Evolutionary conservation across 768 basidiomycete genomes (phyloP), one percentile per base, ranked within the genome.

Genomic region (Boletus fagicola): DNA sequence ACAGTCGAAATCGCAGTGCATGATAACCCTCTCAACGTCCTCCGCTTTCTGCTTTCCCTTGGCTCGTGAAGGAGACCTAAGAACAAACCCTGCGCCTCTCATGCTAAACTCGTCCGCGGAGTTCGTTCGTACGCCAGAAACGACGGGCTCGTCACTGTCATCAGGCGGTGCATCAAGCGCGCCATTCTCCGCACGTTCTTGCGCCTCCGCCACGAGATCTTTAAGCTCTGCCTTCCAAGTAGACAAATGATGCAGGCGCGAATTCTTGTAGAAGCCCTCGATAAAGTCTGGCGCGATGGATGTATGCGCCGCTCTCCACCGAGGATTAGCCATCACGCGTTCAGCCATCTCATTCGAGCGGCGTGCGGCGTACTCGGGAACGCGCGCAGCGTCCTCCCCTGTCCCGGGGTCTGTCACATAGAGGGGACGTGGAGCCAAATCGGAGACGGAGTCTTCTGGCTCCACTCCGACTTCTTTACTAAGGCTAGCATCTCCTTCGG

Each of bases 1-100:
- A 61, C 88, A 93, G 66, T 99, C 97, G 62, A 98, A 98, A 70
- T 94, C 92, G 62, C 90, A 92, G 65, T 94, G 92, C 90, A 94
- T 91, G 65, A 93, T 88, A 11, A 90, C 83, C 16, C 80, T 79
- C 43, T 85, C 81, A 35, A 78, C 62, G 20, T 77, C 75, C 28
- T 77, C 73, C 3, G 77, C 79, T 35, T 77, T 77, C 42, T 78
- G 80, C 61, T 86, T 86, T 65, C 78, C 80, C 59, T 80, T 83
- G 15, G 67, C 66, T 62, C 77, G 77, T 20, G 69, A 65, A 40
- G 84, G 81, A 9, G 84, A 83, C 54, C 72, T 76, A 65, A 77
- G 67, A 4, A 78, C 71, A 4, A 86, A 67, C 48, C 75, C 81
- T 4, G 80, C 79, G 1, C 81, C 80, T 60, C 74, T 69, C 81